A percentile compares a stretch with the other conserved stretches of the same genome.
Conservation (phyloP, 1,139 yeast species). For the Candida frijolesensis region DNA sequence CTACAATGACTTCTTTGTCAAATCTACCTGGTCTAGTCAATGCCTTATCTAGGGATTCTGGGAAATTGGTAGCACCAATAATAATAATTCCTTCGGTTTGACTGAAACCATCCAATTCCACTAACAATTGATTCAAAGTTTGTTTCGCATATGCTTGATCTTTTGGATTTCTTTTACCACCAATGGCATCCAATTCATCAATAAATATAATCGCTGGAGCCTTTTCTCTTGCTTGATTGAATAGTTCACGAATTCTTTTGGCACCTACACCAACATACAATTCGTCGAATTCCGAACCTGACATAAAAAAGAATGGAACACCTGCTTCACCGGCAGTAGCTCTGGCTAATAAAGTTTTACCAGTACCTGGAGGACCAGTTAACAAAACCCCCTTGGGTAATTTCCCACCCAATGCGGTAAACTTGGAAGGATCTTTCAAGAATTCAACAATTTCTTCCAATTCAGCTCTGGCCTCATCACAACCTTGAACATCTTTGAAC, state of each 20-base stretch:
- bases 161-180: constrained; percentile 95
- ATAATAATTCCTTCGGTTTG: constrained; percentile 92
- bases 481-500: constrained; percentile 94
- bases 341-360: constrained; percentile 94
- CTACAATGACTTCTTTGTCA: constrained; percentile 94
- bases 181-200: constrained; percentile 91
- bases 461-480: constrained; percentile 97
- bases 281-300: constrained; percentile 98
- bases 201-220: constrained; percentile 97
- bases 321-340: constrained; percentile 99
- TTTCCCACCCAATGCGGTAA: constrained; percentile 96
- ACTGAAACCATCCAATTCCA: constrained; percentile 94
- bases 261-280: constrained; percentile 99
- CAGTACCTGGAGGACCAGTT: constrained; percentile 99
- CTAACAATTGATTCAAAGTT: constrained; percentile 91
- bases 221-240: constrained; percentile 88
- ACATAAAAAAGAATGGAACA: constrained; percentile 97
- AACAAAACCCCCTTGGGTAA: constrained; percentile 94
- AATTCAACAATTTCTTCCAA: constrained; percentile 96
- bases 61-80: constrained; percentile 98
- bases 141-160: constrained; percentile 98
- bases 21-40: constrained; percentile 98
- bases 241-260: constrained; percentile 91
- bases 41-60: constrained; percentile 95
- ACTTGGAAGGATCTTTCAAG: constrained; percentile 91